Percentiles rank a stretch among this genome's conserved stretches.
Evolutionary conservation across 2,329 filamentous ascomycete genomes (phyloP).

Genomic region (Dactylellina sp.): DNA sequence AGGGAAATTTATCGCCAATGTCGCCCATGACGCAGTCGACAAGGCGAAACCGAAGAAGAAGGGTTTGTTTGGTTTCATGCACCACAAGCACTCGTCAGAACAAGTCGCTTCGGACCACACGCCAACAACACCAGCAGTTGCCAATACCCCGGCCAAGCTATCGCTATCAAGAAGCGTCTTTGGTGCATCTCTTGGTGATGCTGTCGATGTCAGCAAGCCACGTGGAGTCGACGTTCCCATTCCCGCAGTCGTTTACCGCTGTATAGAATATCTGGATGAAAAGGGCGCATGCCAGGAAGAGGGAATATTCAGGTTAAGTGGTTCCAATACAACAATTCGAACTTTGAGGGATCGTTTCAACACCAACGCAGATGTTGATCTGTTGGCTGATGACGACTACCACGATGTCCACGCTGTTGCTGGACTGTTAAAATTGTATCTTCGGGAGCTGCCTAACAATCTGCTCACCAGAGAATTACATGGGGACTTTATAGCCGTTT

Average conservation of each 20-base stretch:
- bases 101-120: constrained; percentile 25
- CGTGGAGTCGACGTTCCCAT: constrained; percentile 78
- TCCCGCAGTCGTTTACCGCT: constrained; percentile 93
- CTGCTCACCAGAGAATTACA: constrained; percentile 92
- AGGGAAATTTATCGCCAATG: constrained; percentile 73
- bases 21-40: constrained; percentile 69
- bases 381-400: constrained; percentile 83
- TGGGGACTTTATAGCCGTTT: constrained; percentile 84
- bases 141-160: constrained; percentile 55
- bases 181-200: constrained; percentile 84
- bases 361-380: constrained; percentile 86
- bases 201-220: constrained; percentile 82
- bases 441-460: constrained; percentile 89
- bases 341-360: constrained; percentile 93
- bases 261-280: constrained; percentile 88
- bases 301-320: constrained; percentile 95
- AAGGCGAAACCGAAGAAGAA: constrained; percentile 79
- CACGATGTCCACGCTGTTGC: constrained; percentile 97
- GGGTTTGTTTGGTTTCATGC: constrained; percentile 70
- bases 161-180: constrained; percentile 71
- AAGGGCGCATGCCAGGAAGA: constrained; percentile 87
- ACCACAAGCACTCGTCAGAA: constrained; percentile 75
- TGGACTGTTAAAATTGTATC: constrained; percentile 90
- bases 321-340: constrained; percentile 96
- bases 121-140: constrained; percentile 2